Evolutionary conservation across 1,284 basidiomycete genomes (phyloP).

Genomic region (Papiliotrema nemorosa): DNA sequence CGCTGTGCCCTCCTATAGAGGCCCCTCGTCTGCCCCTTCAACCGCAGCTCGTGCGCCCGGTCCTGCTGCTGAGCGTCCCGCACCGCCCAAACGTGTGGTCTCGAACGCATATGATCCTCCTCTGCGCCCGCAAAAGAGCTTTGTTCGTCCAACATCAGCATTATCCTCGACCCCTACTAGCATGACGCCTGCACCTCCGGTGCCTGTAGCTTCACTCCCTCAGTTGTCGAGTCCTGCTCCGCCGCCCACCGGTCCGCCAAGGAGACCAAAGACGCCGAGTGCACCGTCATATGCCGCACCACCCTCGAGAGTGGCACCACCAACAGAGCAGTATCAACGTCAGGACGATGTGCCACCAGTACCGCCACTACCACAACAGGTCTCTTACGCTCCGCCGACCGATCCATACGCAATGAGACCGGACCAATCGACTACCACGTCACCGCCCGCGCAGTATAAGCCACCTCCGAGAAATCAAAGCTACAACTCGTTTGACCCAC

Average conservation of each 20-base stretch:
- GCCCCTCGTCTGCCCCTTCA: not conserved
- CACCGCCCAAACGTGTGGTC: constrained; percentile 29
- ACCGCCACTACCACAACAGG: not conserved
- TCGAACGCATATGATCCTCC: constrained; percentile 48
- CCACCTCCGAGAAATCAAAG: constrained; percentile 6
- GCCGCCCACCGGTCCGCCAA: constrained; percentile 26
- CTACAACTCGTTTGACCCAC: constrained; percentile 29
- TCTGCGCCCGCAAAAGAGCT: constrained; percentile 34
- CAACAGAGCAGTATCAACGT: too few species aligned
- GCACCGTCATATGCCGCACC: constrained; percentile 3
- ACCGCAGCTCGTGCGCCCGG: constrained; percentile 1
- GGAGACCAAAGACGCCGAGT: constrained; percentile 14
- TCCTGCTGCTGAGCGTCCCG: constrained; percentile 17
- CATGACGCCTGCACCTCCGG: constrained; percentile 11
- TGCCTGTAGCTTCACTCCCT: constrained; percentile 10
- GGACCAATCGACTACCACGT: not conserved
- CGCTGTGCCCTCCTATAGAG: constrained; percentile 7
- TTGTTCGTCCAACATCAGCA: constrained; percentile 24
- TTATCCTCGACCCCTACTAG: constrained; percentile 6
- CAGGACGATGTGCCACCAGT: too few species aligned
- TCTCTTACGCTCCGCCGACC: constrained; percentile 2
- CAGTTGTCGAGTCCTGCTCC: constrained; percentile 4
- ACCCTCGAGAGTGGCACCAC: not conserved
- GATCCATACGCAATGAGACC: constrained; percentile 1
- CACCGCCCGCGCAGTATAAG: not conserved